These are phyloP conservation scores for Penicillium sp. DNA, from an alignment of 2,329 filamentous ascomycete genomes.

Conservation along the genomic window DNA sequence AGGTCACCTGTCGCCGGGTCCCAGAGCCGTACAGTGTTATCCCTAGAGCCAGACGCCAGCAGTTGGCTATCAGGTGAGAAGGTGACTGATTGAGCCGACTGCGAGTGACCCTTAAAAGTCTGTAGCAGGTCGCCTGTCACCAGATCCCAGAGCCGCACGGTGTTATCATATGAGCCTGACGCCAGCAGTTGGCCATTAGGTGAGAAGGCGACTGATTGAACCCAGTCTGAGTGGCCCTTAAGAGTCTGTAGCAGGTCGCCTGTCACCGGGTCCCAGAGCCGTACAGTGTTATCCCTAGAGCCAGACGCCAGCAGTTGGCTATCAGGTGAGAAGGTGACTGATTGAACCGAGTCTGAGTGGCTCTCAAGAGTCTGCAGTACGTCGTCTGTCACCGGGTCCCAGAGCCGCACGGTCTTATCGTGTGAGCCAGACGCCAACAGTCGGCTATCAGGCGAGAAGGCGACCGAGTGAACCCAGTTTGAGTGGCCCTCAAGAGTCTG, in stretches of 20 bases:
- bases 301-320: not conserved
- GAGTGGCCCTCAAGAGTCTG: not conserved
- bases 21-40: not conserved
- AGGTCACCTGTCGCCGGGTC: not conserved
- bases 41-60: not conserved
- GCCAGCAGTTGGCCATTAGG: not conserved
- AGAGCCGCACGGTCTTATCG: not conserved
- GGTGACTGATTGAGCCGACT: not conserved
- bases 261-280: conserved; percentile 1
- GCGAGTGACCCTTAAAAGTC: not conserved
- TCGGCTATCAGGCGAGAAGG: conserved; percentile 3
- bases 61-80: not conserved
- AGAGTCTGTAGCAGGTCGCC: not conserved
- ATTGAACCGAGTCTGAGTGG: conserved; percentile 19
- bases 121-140: not conserved
- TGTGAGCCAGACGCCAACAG: not conserved
- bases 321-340: conserved; percentile 7
- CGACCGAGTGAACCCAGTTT: conserved; percentile 22
- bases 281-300: not conserved
- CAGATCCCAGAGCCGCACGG: not conserved
- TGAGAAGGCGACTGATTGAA: too few relatives aligned
- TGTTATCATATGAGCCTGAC: not conserved
- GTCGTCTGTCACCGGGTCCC: not conserved
- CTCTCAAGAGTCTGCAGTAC: not conserved
- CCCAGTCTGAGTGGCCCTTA: not conserved